phyloP scores from a whole-genome alignment of 1,284 basidiomycete genomes.

The Papiliotrema flavescens region DNA sequence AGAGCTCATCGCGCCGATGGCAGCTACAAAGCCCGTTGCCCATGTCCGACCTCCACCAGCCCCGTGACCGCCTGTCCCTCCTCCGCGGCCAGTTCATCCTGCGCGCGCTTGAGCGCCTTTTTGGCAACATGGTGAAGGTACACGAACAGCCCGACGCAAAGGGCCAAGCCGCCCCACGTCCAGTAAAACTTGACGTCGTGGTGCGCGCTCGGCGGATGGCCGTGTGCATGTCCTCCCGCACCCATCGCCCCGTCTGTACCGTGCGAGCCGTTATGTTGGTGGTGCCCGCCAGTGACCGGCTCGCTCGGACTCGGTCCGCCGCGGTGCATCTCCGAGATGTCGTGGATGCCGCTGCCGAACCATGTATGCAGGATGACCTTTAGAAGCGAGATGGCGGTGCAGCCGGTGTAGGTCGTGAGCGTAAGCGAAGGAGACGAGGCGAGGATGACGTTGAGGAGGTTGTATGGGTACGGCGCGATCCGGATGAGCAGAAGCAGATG shows the following conservation, averaged over 20 bases:
- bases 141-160: conserved; percentile 52
- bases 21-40: too few species aligned
- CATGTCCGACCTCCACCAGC: not conserved
- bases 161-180: conserved; percentile 39
- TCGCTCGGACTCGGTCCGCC: not conserved
- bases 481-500: conserved; percentile 54
- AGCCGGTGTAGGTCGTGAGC: conserved; percentile 50
- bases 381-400: conserved; percentile 52
- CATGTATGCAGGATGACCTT: conserved; percentile 50
- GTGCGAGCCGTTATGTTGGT: not conserved
- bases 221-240: not conserved
- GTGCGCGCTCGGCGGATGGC: not conserved
- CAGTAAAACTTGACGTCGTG: conserved; percentile 32
- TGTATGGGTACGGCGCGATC: conserved; percentile 54
- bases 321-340: conserved; percentile 24
- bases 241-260: not conserved
- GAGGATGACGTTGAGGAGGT: conserved; percentile 55
- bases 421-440: conserved; percentile 52
- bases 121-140: conserved; percentile 52
- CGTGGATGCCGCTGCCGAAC: conserved; percentile 41
- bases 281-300: too few species aligned
- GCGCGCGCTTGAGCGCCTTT: conserved; percentile 40
- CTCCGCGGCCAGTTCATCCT: conserved; percentile 18
- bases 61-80: not conserved
- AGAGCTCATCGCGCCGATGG: too few species aligned